Conservation (phyloP, 139 green algal genomes). For the Haematococcus sp. region DNA sequence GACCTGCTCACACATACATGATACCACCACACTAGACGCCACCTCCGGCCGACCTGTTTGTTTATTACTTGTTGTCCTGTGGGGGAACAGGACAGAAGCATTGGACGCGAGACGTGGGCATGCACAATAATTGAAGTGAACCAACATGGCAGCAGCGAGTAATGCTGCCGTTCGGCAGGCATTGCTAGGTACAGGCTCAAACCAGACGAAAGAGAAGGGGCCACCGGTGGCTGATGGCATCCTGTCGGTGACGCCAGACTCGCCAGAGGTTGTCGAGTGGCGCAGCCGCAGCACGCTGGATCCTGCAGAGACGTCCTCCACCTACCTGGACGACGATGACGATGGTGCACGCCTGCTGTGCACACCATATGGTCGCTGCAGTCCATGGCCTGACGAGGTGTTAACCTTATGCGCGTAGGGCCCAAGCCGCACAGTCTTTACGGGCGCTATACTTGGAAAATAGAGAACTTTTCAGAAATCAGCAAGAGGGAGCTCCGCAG, state of each 20-base stretch:
- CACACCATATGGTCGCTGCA: background rate
- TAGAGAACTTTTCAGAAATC: slow-evolving; percentile 92
- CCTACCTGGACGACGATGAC: slow-evolving; percentile 75
- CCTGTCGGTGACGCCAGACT: slow-evolving; percentile 77
- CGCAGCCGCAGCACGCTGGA: slow-evolving; percentile 52
- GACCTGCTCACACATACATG: too few relatives aligned
- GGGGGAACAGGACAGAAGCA: too few relatives aligned
- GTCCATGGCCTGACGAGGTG: background rate
- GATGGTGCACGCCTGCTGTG: slow-evolving; percentile 31
- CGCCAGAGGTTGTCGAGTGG: slow-evolving; percentile 73
- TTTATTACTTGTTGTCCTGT: too few relatives aligned
- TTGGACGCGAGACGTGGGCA: too few relatives aligned
- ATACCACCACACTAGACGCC: too few relatives aligned
- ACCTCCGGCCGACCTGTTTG: too few relatives aligned
- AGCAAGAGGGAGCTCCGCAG: slow-evolving; percentile 92
- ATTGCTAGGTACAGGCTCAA: too few relatives aligned
- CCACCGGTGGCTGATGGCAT: slow-evolving; percentile 72
- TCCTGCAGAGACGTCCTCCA: slow-evolving; percentile 54
- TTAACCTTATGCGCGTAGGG: slow-evolving; percentile 21
- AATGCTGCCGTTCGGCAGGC: too few relatives aligned
- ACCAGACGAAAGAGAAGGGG: slow-evolving; percentile 60
- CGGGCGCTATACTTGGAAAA: slow-evolving; percentile 97
- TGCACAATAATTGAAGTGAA: too few relatives aligned
- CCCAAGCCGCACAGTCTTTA: slow-evolving; percentile 81
- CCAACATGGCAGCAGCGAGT: too few relatives aligned